phyloP scores from a whole-genome alignment of 2,329 filamentous ascomycete species.

The Pleomassaria siparia region DNA sequence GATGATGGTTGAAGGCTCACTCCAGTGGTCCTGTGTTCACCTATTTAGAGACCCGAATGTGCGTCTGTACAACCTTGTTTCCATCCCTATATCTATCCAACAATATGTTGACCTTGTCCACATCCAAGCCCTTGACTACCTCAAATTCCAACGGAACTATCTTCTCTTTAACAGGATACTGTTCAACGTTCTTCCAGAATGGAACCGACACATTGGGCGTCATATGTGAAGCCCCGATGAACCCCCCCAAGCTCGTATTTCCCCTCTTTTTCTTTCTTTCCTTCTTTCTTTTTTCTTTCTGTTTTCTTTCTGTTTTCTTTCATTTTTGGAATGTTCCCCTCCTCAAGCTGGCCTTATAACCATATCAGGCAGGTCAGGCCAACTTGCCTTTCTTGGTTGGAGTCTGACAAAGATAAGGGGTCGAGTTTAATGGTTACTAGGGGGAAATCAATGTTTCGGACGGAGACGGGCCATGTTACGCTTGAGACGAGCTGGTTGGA shows the following conservation, averaged over 20 bases:
- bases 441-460: too few species aligned
- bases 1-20: too few species aligned
- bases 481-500: too few species aligned
- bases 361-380: slow-evolving; percentile 23
- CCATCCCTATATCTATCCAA: slow-evolving; percentile 45
- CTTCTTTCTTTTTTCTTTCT: too few species aligned
- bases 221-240: slow-evolving; percentile 27
- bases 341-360: slow-evolving; percentile 23
- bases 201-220: slow-evolving; percentile 21
- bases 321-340: slow-evolving; percentile 25
- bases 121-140: slow-evolving; percentile 9
- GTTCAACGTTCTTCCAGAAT: slow-evolving; percentile 37
- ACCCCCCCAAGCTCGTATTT: slow-evolving; percentile 34
- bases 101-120: slow-evolving; percentile 39
- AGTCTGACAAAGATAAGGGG: slow-evolving; percentile 39
- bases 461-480: too few species aligned
- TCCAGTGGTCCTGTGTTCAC: not conserved
- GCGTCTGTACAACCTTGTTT: slow-evolving; percentile 18
- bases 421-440: slow-evolving; percentile 27
- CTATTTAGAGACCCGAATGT: slow-evolving; percentile 12
- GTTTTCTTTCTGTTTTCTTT: too few species aligned
- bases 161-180: slow-evolving; percentile 33
- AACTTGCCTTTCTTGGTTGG: slow-evolving; percentile 41
- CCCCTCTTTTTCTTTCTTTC: slow-evolving; percentile 38
- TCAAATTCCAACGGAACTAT: slow-evolving; percentile 34